Percentiles rank a stretch among this genome's conserved stretches.
phyloP scores from a whole-genome alignment of 2,329 filamentous ascomycete species.

The Claviceps quebecensis region DNA sequence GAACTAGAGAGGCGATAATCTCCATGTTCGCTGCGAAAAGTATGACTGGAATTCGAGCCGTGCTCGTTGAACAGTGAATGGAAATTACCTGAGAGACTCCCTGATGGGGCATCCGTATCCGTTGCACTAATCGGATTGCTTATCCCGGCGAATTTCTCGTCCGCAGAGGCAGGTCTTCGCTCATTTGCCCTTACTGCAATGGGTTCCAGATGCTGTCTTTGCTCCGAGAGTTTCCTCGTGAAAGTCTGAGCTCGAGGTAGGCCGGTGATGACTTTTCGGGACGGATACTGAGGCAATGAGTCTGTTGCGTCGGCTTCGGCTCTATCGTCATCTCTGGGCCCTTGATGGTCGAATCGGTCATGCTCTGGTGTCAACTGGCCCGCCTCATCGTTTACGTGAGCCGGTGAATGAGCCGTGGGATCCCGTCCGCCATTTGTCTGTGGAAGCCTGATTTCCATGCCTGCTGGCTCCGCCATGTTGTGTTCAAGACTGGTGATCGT shows the following conservation, averaged over 20 bases:
- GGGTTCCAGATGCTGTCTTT: conserved; percentile 57
- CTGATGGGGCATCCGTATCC: conserved; percentile 26
- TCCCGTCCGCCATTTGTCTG: conserved; percentile 13
- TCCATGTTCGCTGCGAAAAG: background rate
- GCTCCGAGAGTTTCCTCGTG: conserved; percentile 70
- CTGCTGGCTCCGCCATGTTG: conserved; percentile 20
- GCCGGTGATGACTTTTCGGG: conserved; percentile 58
- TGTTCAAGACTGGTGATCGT: background rate
- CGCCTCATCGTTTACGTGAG: conserved; percentile 9
- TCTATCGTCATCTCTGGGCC: background rate
- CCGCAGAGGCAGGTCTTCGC: conserved; percentile 57
- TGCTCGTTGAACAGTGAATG: conserved; percentile 4
- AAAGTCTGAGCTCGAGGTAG: conserved; percentile 68
- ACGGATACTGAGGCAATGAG: background rate
- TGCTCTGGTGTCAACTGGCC: conserved; percentile 7
- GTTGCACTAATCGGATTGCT: conserved; percentile 12
- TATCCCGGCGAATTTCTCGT: conserved; percentile 21
- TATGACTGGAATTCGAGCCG: background rate
- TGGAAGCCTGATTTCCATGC: conserved; percentile 15
- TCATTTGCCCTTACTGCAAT: conserved; percentile 49
- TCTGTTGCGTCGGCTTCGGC: background rate
- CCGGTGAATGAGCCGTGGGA: conserved; percentile 17
- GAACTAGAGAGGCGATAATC: background rate
- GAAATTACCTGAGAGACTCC: conserved; percentile 31
- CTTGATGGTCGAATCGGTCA: background rate